Base-by-base conservation (phyloP, 2,329 filamentous ascomycete genomes). In the Cercospora sp. region DNA sequence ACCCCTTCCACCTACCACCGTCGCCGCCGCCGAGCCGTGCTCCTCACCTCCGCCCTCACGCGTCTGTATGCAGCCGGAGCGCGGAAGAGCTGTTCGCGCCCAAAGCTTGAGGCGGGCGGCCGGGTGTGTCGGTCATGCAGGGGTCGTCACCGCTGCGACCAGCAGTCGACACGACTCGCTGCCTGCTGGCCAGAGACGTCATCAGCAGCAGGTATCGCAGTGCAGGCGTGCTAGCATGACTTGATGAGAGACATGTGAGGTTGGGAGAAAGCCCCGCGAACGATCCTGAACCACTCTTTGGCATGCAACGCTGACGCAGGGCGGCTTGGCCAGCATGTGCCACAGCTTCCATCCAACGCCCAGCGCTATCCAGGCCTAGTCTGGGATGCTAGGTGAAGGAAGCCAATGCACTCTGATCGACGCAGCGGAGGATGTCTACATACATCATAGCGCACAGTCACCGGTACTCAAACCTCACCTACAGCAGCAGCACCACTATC, bases 91-190 rank as follows among this genome's bases (percentile, higher is more conserved):
- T 30, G 13, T 32, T 26, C 30, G 58, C 58, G 62, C 51, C 62
- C 62, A 26, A 58, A 64, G 62, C 62, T 57, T 58, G 62, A 64
- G 62, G 61, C 43, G 61, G 40, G 43, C 61, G 26, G 26, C 37
- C 37, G 37, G 37, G 37, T 43, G 37, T 43, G 37, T 43, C 37
- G 37, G 37, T 43, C 37, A 58, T 51, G 45, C 61, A 63, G 61
- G 61, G 59, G 61, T 53, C 53, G 45, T 63, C 40, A 51, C 45
- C 45, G 45, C 61, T 26, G 61, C 60, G 24, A 18, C 18, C 26
- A 30, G 45, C 34, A 16, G 26, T 18, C 37, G 45, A 28, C 45
- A 51, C 45, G 61, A 63, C 40, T 63, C 61, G 61, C 24, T 16
- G 26, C 12, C 28, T 21, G 57, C 32, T 18, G 12, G 26, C 30